A percentile compares a stretch with the other conserved stretches of the same genome.
Evolutionary conservation across 2,329 filamentous ascomycete species (phyloP).

Genomic region (Talaromyces sp.): DNA sequence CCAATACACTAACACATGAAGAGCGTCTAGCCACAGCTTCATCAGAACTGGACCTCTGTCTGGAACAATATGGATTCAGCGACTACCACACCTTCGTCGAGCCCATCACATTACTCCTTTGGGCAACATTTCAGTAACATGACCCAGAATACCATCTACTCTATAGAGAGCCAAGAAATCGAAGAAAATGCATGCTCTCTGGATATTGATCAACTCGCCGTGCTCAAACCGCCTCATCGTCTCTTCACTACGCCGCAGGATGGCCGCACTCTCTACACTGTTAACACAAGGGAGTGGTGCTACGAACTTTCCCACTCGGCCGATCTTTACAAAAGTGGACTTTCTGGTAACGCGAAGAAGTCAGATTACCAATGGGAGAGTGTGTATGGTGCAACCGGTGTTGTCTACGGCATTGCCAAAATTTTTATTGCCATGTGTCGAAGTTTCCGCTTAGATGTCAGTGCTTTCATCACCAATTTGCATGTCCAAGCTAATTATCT

Average conservation of each 20-base stretch:
- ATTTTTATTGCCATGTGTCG: slow-evolving; percentile 31
- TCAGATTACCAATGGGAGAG: slow-evolving; percentile 24
- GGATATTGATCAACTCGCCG: slow-evolving; percentile 2
- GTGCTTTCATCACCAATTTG: slow-evolving; percentile 2
- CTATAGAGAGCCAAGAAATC: neutral
- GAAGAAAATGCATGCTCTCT: slow-evolving; percentile 1
- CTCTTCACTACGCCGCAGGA: slow-evolving; percentile 12
- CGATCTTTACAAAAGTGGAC: slow-evolving; percentile 14
- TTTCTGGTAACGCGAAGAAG: slow-evolving; percentile 23
- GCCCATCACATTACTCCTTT: slow-evolving; percentile 6
- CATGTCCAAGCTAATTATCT: slow-evolving; percentile 16
- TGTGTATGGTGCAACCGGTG: slow-evolving; percentile 31
- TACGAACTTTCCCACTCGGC: slow-evolving; percentile 17
- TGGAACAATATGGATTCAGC: neutral
- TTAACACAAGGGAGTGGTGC: slow-evolving; percentile 33
- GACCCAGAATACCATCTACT: neutral
- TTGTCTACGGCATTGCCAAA: slow-evolving; percentile 38
- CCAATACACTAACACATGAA: neutral
- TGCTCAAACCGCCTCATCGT: neutral
- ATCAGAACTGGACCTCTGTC: neutral
- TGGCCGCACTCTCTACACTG: slow-evolving; percentile 29
- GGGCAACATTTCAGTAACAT: neutral
- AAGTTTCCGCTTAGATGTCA: slow-evolving; percentile 36
- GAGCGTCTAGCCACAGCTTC: neutral
- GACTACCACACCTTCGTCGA: slow-evolving; percentile 6